These are phyloP conservation scores for Phaeosphaeriaceae sp. DNA, from an alignment of 2,329 filamentous ascomycete genomes.

Conservation along the genomic window DNA sequence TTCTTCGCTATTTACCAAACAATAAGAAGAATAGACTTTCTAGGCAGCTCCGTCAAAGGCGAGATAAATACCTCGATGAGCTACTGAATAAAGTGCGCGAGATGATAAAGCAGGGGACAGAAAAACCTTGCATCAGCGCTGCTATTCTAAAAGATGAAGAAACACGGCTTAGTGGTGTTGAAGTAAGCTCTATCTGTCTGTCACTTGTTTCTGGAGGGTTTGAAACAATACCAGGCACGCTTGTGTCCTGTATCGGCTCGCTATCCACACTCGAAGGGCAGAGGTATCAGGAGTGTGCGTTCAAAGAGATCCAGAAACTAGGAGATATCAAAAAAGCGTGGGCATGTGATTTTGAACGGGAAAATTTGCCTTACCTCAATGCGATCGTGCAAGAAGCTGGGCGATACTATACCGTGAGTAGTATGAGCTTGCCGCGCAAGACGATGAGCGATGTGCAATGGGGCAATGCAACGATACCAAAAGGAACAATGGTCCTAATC, in stretches of 20 bases:
- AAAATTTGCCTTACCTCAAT: constrained; percentile 57
- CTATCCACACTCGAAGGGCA: constrained; percentile 58
- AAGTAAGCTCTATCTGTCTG: constrained; percentile 61
- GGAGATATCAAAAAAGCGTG: constrained; percentile 58
- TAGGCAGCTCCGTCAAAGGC: constrained; percentile 55
- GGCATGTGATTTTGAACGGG: constrained; percentile 52
- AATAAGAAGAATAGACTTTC: constrained; percentile 58
- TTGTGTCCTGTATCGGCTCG: constrained; percentile 60
- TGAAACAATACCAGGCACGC: constrained; percentile 61
- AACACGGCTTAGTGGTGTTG: constrained; percentile 59
- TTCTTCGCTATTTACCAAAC: constrained; percentile 58
- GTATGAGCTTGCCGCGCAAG: constrained; percentile 61
- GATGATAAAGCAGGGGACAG: constrained; percentile 59
- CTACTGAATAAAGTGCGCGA: constrained; percentile 58
- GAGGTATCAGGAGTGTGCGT: constrained; percentile 59
- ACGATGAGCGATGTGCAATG: constrained; percentile 59
- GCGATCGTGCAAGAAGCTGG: constrained; percentile 61
- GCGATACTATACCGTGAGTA: constrained; percentile 60
- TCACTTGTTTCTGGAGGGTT: constrained; percentile 62
- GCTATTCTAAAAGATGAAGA: constrained; percentile 63
- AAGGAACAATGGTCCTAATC: constrained; percentile 62
- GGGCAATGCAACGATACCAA: constrained; percentile 59
- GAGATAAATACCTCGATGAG: constrained; percentile 58
- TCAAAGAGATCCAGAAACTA: constrained; percentile 57
- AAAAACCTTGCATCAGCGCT: constrained; percentile 62